Base-by-base conservation (phyloP, 768 basidiomycete species). In the Leccinellum albellum region DNA sequence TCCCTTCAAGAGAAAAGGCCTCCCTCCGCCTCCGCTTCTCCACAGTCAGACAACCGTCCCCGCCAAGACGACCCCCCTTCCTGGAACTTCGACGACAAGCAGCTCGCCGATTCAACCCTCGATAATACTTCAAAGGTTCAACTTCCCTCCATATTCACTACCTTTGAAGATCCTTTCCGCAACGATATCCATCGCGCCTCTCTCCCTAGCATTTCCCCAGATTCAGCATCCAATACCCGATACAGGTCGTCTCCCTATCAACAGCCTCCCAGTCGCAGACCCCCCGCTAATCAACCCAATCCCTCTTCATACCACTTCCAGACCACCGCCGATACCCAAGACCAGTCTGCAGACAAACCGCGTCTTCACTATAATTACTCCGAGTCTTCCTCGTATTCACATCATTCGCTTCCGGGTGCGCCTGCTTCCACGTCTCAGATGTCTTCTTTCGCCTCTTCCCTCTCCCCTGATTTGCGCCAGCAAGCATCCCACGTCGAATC, bases 101-200 rank as follows among this genome's bases (percentile, higher is more conserved):
- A 76, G 33, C 70, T 75, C 54, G 65, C 69, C 54, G 79, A 80
- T 56, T 57, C 76, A n/a, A 61, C 68, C 32, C 66, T 65, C 65
- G 79, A 80, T 55, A 76, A 79, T 54, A 65, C 74, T 35, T 50
- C 56, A 54, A 83, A 82, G 69, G 85, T 89, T 56, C 83, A 86
- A 73, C 78, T 90, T 17, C 88, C 88, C 17, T 87, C 87, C 65
- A 87, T 89, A 62, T 88, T 87, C 61, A 81, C 83, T 31, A 79
- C 82, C 29, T 85, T 89, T 59, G 83, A 85, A 68, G 86, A 86
- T 68, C 75, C 78, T 24, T 73, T 80, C 67, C 70, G 79, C 57
- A 74, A 73, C 63, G 84, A 86, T 45, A 72, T 69, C 53, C 83
- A 88, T 54, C 82, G 87, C 46, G 75, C 84, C 4, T 87, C 87